Conservation (phyloP, 2,329 filamentous ascomycete species). For the Pseudogymnoascus sp. region DNA sequence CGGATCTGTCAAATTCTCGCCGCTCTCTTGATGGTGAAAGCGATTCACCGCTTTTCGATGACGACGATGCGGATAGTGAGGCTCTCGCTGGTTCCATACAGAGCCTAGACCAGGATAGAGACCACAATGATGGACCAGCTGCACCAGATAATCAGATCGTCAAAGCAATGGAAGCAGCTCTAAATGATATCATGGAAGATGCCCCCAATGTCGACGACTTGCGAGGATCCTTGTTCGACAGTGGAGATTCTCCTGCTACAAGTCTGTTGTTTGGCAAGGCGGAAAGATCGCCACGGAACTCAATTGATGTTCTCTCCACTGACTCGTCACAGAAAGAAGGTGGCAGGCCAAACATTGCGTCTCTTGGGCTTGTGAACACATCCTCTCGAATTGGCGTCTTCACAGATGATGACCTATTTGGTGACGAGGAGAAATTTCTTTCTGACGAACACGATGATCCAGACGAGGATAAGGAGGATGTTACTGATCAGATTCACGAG, state of each 20-base stretch:
- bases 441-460: slow-evolving; percentile 78
- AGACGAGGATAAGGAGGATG: slow-evolving; percentile 46
- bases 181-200: slow-evolving; percentile 87
- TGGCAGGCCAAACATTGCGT: slow-evolving; percentile 79
- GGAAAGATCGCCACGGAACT: slow-evolving; percentile 54
- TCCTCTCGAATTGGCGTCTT: slow-evolving; percentile 88
- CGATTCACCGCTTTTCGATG: slow-evolving; percentile 61
- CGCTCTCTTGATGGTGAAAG: slow-evolving; percentile 63
- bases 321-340: slow-evolving; percentile 37
- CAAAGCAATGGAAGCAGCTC: slow-evolving; percentile 82
- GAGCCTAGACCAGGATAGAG: slow-evolving; percentile 68
- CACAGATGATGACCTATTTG: slow-evolving; percentile 85
- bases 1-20: slow-evolving; percentile 37
- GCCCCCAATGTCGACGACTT: slow-evolving; percentile 59
- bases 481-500: slow-evolving; percentile 80
- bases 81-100: slow-evolving; percentile 62
- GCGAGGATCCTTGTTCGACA: slow-evolving; percentile 58
- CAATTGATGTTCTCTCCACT: slow-evolving; percentile 46
- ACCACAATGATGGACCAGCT: slow-evolving; percentile 42
- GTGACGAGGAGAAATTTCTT: slow-evolving; percentile 75
- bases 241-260: slow-evolving; percentile 40
- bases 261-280: slow-evolving; percentile 45
- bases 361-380: slow-evolving; percentile 80
- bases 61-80: slow-evolving; percentile 64
- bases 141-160: slow-evolving; percentile 72